Conservation (phyloP, 805 yeast species). For the Pichia gijzeniarum region DNA sequence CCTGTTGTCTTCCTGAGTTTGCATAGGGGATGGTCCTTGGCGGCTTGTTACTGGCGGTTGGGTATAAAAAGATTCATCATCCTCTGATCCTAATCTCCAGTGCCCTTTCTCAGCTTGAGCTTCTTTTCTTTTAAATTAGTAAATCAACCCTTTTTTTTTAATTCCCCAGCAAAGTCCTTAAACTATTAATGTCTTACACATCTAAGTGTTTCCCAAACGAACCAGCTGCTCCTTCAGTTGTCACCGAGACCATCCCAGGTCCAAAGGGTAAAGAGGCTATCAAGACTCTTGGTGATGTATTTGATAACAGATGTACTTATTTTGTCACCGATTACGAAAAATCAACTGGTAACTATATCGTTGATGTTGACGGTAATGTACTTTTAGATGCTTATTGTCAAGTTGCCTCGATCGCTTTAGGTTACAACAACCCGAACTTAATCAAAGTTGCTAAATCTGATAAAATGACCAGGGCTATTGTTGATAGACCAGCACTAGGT, state of each 20-base stretch:
- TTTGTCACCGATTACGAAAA: slow-evolving; percentile 71
- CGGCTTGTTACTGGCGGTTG: not conserved
- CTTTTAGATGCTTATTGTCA: slow-evolving; percentile 75
- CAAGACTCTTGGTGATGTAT: slow-evolving; percentile 50
- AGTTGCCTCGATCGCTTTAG: slow-evolving; percentile 79
- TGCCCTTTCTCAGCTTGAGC: too few species aligned
- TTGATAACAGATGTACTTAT: slow-evolving; percentile 68
- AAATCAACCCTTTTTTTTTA: too few species aligned
- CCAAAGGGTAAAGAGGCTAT: slow-evolving; percentile 54
- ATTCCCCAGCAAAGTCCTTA: too few species aligned
- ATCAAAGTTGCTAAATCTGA: slow-evolving; percentile 62
- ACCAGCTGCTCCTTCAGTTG: slow-evolving; percentile 63
- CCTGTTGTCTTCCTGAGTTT: too few species aligned
- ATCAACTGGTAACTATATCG: slow-evolving; percentile 73
- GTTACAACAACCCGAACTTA: slow-evolving; percentile 78
- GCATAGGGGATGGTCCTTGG: not conserved
- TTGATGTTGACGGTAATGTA: slow-evolving; percentile 73
- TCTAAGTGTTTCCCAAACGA: slow-evolving; percentile 69
- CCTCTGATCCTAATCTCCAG: too few species aligned
- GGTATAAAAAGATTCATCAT: not conserved
- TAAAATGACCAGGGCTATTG: slow-evolving; percentile 64
- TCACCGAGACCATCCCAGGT: slow-evolving; percentile 65
- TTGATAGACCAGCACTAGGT: slow-evolving; percentile 82
- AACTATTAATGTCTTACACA: slow-evolving; percentile 39
- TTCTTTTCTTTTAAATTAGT: too few species aligned